A percentile compares a stretch with the other conserved stretches of the same genome.
phyloP scores from a whole-genome alignment of 805 yeast species.

The Kluyveromyces lactis region DNA sequence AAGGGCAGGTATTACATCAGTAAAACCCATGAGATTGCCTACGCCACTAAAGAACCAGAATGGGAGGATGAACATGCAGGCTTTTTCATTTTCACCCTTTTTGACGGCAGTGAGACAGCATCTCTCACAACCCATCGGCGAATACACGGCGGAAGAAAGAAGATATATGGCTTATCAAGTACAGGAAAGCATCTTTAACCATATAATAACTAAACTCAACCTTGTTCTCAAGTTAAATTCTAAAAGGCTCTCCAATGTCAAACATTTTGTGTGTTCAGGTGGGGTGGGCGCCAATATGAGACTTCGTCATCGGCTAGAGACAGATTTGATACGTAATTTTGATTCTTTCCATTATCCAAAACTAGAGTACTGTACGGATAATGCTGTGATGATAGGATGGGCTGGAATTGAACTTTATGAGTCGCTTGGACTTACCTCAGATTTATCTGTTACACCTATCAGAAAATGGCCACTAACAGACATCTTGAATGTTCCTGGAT shows the following conservation, averaged over 20 bases:
- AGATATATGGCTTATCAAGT: constrained; percentile 47
- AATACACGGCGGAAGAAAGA: constrained; percentile 17
- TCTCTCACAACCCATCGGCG: constrained; percentile 11
- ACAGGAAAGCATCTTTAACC: constrained; percentile 64
- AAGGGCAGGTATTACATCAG: constrained; percentile 1
- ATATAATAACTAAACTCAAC: constrained; percentile 56
- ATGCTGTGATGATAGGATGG: constrained; percentile 96
- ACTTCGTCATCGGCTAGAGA: constrained; percentile 41
- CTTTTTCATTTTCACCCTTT: constrained; percentile 76
- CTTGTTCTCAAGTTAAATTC: constrained; percentile 35
- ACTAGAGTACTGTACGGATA: constrained; percentile 75
- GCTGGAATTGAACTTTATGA: constrained; percentile 89
- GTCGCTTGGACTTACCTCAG: constrained; percentile 32
- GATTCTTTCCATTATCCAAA: constrained; percentile 58
- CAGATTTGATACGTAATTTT: constrained; percentile 29
- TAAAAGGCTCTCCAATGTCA: constrained; percentile 33
- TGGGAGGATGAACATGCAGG: constrained; percentile 36
- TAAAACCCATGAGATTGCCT: constrained; percentile 28
- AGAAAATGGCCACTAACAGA: constrained; percentile 77
- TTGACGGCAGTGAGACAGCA: constrained; percentile 42
- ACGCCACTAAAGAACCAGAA: constrained; percentile 46
- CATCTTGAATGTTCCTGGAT: constrained; percentile 41
- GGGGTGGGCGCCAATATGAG: constrained; percentile 81
- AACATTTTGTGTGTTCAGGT: constrained; percentile 75
- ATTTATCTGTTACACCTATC: constrained; percentile 50